phyloP scores from a whole-genome alignment of 139 green algal genomes.

The Picochlorum sp. region DNA sequence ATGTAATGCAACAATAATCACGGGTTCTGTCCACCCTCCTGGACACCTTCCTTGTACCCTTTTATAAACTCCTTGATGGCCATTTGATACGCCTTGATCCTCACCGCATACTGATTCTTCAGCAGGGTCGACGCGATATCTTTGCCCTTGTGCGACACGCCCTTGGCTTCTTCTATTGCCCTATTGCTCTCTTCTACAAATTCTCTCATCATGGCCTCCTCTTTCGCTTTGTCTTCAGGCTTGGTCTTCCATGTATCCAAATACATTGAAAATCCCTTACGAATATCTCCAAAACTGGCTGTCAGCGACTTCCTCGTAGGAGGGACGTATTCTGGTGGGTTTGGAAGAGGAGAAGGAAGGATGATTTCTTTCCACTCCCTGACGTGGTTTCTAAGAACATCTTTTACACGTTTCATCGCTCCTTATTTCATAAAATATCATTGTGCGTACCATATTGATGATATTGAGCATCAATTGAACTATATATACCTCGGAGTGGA shows the following conservation, averaged over 20 bases:
- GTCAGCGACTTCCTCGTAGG: conserved; percentile 1
- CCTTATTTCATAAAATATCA: no score
- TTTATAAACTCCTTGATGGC: conserved; percentile 41
- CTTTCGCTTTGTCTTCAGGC: conserved; percentile 8
- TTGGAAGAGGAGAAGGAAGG: conserved; percentile 25
- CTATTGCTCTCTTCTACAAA: neutral
- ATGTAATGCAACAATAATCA: no score
- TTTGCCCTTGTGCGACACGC: conserved; percentile 11
- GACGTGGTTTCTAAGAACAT: conserved; percentile 11
- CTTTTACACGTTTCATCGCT: no score
- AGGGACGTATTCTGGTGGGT: conserved; percentile 28
- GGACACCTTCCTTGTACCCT: conserved; percentile 40
- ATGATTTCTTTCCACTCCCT: conserved; percentile 36
- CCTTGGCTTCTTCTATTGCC: conserved; percentile 9
- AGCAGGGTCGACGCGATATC: conserved; percentile 28
- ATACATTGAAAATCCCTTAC: conserved; percentile 17
- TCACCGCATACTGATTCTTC: conserved; percentile 32
- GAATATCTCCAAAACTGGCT: neutral
- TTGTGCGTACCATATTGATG: no score
- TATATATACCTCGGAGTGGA: no score
- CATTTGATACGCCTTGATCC: conserved; percentile 33
- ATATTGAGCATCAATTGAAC: no score
- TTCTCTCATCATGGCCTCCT: neutral
- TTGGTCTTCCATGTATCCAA: conserved; percentile 19
- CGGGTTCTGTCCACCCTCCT: conserved; percentile 6